These are phyloP conservation scores for Candida silvicultrix DNA, from an alignment of 805 yeast genomes.

Conservation along the genomic window DNA sequence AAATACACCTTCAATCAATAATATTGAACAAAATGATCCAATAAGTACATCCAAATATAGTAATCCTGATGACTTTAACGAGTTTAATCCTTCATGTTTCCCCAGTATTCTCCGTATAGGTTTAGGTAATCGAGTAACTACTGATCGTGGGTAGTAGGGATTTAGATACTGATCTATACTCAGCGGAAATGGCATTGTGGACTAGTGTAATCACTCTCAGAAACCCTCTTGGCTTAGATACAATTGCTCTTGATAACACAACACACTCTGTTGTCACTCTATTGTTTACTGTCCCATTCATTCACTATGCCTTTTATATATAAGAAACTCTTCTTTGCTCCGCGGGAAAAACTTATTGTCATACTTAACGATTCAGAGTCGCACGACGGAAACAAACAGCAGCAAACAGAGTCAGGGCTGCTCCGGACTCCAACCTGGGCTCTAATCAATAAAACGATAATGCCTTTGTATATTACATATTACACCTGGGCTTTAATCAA, in stretches of 20 bases:
- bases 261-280: too few species aligned
- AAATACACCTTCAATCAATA: constrained; percentile 41
- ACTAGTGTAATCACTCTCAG: too few species aligned
- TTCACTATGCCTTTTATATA: too few species aligned
- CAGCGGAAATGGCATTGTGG: background rate
- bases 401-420: background rate
- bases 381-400: background rate
- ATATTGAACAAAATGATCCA: constrained; percentile 40
- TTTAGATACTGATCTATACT: constrained; percentile 13
- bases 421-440: too few species aligned
- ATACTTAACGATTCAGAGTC: background rate
- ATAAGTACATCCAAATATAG: constrained; percentile 42
- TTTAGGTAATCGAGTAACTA: constrained; percentile 28
- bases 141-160: constrained; percentile 15
- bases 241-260: too few species aligned
- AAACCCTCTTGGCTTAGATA: too few species aligned
- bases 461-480: too few species aligned
- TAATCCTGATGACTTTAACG: constrained; percentile 5
- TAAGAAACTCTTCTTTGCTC: too few species aligned
- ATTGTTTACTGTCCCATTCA: too few species aligned
- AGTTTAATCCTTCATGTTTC: constrained; percentile 21
- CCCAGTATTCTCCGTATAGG: constrained; percentile 35
- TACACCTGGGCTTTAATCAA: background rate
- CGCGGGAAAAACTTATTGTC: background rate
- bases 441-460: too few species aligned